Evolutionary conservation across 2,329 filamentous ascomycete genomes (phyloP), one percentile per base, ranked within the genome.

Genomic region (Clarireedia homoeocarpa): DNA sequence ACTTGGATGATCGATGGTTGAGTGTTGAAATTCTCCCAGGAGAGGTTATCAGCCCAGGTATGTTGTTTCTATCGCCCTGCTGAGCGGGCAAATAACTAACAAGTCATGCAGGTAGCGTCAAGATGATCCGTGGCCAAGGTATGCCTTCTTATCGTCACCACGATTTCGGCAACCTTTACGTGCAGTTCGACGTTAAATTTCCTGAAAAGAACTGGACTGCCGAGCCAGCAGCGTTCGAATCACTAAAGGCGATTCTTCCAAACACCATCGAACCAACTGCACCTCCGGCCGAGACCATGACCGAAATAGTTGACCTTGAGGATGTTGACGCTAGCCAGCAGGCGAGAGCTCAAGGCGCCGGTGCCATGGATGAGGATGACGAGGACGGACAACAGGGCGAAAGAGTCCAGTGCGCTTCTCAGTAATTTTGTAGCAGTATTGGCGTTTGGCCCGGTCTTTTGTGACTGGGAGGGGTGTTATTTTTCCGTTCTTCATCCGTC

Each of bases 111-210:
- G 94, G 89, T 65, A 79, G 89, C 63, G 82, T 97, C 71, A 97
- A 96, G 78, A 88, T 96, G 74, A 86, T 99, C 68, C 89, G 89
- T 63, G 91, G 91, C 62, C 94, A 99, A 75, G 94, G 94, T 72
- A 99, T 99, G 94, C 94, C 94, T 44, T 95, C 94, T 4, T 88
- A 84, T 74, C 85, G 94, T 66, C 94, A 97, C 74, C 94, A 99
- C 78, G 89, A 97, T 74, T 85, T 82, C 70, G 94, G 94, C 68
- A 96, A 99, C 76, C 79, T 99, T 66, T 99, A 94, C 78, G 91
- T 99, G 69, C 90, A 95, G 71, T 99, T 99, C 77, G 86, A 89
- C 68, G 91, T 99, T 75, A 96, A 95, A 76, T 97, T 99, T 81
- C 94, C 94, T 49, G 86, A 89, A 69, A 86, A 85, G 76, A 78